Percentiles rank a stretch among this genome's conserved stretches.
phyloP scores from a whole-genome alignment of 371 early-diverging fungal genomes.

The Mucor mucedo region DNA sequence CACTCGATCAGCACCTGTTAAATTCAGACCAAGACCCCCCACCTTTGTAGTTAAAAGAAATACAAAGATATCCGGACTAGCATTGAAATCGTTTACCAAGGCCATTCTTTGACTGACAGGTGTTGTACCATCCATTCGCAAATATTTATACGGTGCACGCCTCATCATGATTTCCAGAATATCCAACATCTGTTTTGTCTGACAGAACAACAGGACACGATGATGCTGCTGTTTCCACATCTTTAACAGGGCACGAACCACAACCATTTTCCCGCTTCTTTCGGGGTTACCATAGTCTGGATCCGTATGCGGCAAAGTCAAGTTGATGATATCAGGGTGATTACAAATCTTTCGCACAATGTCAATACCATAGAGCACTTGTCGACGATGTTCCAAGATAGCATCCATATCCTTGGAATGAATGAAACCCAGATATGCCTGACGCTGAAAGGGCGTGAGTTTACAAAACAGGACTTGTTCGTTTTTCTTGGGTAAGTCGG shows the following conservation, averaged over 20 bases:
- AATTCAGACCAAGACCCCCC: conserved; percentile 96
- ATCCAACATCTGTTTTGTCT: conserved; percentile 96
- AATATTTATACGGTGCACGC: conserved; percentile 60
- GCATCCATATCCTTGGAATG: conserved; percentile 70
- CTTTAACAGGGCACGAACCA: conserved; percentile 81
- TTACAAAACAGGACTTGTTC: conserved; percentile 96
- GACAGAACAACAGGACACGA: conserved; percentile 93
- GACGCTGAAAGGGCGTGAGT: conserved; percentile 80
- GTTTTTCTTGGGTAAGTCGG: conserved; percentile 89
- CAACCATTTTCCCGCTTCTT: conserved; percentile 88
- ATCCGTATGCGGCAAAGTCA: conserved; percentile 37
- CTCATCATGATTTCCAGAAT: conserved; percentile 82
- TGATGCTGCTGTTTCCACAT: conserved; percentile 89
- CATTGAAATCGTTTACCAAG: conserved; percentile 92
- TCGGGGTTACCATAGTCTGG: conserved; percentile 69
- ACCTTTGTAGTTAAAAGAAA: conserved; percentile 98
- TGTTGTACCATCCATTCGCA: conserved; percentile 97
- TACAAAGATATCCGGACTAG: conserved; percentile 68
- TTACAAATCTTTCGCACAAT: conserved; percentile 97
- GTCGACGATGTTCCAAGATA: conserved; percentile 83
- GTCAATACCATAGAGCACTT: conserved; percentile 92
- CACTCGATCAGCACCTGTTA: conserved; percentile 95
- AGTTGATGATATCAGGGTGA: conserved; percentile 86
- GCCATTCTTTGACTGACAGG: conserved; percentile 79
- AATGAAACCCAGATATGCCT: conserved; percentile 80